Base-by-base conservation (phyloP, 2,329 filamentous ascomycete species). In the Dissoconium aciculare region DNA sequence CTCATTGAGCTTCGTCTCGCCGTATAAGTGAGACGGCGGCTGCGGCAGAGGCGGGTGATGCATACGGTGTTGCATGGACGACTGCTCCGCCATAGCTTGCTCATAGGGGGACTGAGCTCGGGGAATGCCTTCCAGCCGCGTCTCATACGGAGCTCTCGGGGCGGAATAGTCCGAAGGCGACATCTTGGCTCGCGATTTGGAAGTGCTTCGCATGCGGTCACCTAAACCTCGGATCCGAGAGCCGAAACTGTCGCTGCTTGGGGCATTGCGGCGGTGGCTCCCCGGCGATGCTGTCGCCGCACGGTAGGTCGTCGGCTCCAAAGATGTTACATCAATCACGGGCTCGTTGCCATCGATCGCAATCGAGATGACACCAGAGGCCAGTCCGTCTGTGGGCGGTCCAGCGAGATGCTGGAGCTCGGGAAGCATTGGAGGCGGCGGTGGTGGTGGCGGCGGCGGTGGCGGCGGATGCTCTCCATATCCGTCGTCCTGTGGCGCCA, bases 361-460 rank as follows among this genome's bases (percentile, higher is more conserved):
- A 34, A 64, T 62, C 33, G 59, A 59, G 44, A 64, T 47, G n/a
- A 50, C 31, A 32, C 47, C 48, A 4, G 45, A 42, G 23, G 35
- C 34, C 27, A 38, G 36, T 17, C 54, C 53, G 9, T 54, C 54
- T 6, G 54, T 50, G 1, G 67, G 67, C 8, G 67, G 67, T 6
- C 52, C 57, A 14, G 62, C 64, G 11, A 76, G 56, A 48, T 75
- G 71, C 44, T 73, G 69, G 6, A 76, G 59, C 44, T 76, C 68
- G 5, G 71, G 67, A 11, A 76, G 58, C 27, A 51, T 39, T 6
- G 72, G 54, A 6, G 66, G 63, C 9, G 67, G 65, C 14, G 46
- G 37, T 12, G 27, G 41, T 11, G 19, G 19, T n/a, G n/a, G n/a
- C n/a, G n/a, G n/a, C n/a, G n/a, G n/a, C n/a, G n/a, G n/a, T n/a